Evolutionary conservation across 2,329 filamentous ascomycete genomes (phyloP).

Genomic region (Exophiala sp.): DNA sequence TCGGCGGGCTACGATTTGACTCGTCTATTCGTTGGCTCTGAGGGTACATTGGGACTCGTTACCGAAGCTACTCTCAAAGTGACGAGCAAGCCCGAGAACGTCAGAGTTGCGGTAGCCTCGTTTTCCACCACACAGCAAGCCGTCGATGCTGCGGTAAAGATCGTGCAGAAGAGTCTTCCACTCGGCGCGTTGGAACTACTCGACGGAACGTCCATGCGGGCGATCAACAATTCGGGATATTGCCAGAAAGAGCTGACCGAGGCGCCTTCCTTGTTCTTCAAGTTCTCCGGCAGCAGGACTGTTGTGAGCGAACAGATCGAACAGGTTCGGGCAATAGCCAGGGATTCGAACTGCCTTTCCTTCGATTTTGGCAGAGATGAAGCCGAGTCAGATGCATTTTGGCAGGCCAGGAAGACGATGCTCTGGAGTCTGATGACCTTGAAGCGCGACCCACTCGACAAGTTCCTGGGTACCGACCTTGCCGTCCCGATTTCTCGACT

Average conservation of each 20-base stretch:
- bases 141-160: conserved; percentile 63
- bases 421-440: conserved; percentile 72
- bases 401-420: conserved; percentile 76
- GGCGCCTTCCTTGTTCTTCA: conserved; percentile 74
- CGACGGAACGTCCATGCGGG: conserved; percentile 80
- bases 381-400: conserved; percentile 68
- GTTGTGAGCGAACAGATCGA: conserved; percentile 72
- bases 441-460: conserved; percentile 51
- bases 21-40: conserved; percentile 69
- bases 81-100: conserved; percentile 66
- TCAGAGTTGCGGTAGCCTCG: conserved; percentile 69
- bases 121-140: conserved; percentile 73
- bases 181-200: conserved; percentile 77
- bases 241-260: conserved; percentile 61
- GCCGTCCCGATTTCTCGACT: conserved; percentile 68
- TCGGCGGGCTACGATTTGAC: conserved; percentile 80
- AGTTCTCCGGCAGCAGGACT: conserved; percentile 57
- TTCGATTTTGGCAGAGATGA: conserved; percentile 71
- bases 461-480: conserved; percentile 78
- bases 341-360: conserved; percentile 53
- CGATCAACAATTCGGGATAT: conserved; percentile 67
- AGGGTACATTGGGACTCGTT: conserved; percentile 73
- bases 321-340: conserved; percentile 59
- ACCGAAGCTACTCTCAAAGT: conserved; percentile 79
- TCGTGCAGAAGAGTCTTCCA: conserved; percentile 67